Evolutionary conservation across 495 filamentous ascomycete species (phyloP).

Genomic region (Wilcoxina mikolae): DNA sequence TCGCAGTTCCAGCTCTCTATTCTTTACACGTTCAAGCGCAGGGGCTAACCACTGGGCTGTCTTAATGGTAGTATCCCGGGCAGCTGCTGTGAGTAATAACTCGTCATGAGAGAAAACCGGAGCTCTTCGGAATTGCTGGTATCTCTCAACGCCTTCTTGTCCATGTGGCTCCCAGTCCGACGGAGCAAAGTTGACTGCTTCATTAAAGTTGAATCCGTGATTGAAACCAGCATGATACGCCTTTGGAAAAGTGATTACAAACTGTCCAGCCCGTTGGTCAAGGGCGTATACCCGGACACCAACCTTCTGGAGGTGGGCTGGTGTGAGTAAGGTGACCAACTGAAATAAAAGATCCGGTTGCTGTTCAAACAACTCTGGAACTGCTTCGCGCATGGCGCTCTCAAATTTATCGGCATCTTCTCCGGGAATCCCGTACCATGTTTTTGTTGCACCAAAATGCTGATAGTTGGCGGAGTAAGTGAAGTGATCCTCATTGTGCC

Average conservation of each 20-base stretch:
- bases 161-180: conserved; percentile 94
- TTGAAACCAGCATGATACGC: conserved; percentile 91
- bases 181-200: conserved; percentile 96
- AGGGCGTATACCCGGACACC: conserved; percentile 85
- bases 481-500: conserved; percentile 98
- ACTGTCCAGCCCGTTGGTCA: conserved; percentile 88
- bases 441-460: conserved; percentile 96
- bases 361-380: conserved; percentile 91
- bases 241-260: conserved; percentile 88
- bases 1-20: conserved; percentile 56
- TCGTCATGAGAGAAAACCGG: conserved; percentile 98
- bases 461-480: conserved; percentile 98
- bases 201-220: conserved; percentile 97
- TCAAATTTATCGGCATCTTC: conserved; percentile 91
- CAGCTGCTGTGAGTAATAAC: conserved; percentile 70
- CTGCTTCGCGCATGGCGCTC: conserved; percentile 82
- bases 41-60: conserved; percentile 91
- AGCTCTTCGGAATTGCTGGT: conserved; percentile 77
- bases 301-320: conserved; percentile 86
- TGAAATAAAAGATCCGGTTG: conserved; percentile 96
- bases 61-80: conserved; percentile 66
- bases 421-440: conserved; percentile 96
- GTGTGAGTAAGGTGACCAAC: conserved; percentile 83
- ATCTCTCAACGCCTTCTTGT: conserved; percentile 66
- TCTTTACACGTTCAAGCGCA: conserved; percentile 60